A percentile compares a stretch with the other conserved stretches of the same genome.
Conservation (phyloP, 345 rosid genomes). For the Geranium rotundifolium region DNA sequence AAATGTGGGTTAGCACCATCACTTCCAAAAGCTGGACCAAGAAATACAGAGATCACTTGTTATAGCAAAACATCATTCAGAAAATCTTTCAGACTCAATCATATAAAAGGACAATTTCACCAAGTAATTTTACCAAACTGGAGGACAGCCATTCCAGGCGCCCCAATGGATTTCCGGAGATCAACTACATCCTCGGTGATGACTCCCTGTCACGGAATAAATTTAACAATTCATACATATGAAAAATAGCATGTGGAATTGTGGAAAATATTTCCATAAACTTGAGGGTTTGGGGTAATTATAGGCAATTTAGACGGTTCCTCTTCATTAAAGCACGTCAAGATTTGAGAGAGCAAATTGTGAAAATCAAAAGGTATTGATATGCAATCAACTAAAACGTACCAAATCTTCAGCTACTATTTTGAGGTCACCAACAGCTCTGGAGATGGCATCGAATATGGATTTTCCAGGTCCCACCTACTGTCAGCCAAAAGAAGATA, state of each 20-base stretch:
- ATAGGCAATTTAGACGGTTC: background rate
- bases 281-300: no score
- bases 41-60: background rate
- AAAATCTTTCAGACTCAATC: background rate
- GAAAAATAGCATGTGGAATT: background rate
- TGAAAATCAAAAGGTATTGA: no score
- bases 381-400: slow-evolving; percentile 20
- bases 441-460: slow-evolving; percentile 63
- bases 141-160: slow-evolving; percentile 98
- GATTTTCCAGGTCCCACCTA: slow-evolving; percentile 96
- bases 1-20: slow-evolving; percentile 78
- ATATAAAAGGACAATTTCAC: background rate
- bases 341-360: background rate
- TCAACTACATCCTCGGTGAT: slow-evolving; percentile 84
- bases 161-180: slow-evolving; percentile 78
- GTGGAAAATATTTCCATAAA: background rate
- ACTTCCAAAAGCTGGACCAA: slow-evolving; percentile 65
- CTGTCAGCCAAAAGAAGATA: slow-evolving; percentile 29
- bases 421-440: slow-evolving; percentile 56
- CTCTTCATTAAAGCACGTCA: background rate
- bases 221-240: background rate
- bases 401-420: slow-evolving; percentile 96
- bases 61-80: slow-evolving; percentile 6
- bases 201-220: slow-evolving; percentile 52
- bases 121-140: slow-evolving; percentile 59